A percentile compares a stretch with the other conserved stretches of the same genome.
Conservation (phyloP, 768 basidiomycete genomes). For the Amanita phalloides region DNA sequence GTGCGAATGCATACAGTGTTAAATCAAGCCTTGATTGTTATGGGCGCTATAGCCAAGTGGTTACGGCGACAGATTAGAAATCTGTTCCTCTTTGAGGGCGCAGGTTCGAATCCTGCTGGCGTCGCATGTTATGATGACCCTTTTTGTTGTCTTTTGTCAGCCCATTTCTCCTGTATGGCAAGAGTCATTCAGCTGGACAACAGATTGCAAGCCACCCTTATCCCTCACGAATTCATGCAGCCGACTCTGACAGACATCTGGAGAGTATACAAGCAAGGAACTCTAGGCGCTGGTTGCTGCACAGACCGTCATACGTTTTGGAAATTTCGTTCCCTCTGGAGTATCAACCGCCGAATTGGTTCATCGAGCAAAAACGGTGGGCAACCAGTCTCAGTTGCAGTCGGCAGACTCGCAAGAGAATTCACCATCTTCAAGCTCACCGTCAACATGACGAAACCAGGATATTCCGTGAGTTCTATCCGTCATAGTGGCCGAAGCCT, state of each 20-base stretch:
- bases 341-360: slow-evolving; percentile 66
- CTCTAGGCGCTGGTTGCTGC: slow-evolving; percentile 65
- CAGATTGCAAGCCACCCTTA: no score
- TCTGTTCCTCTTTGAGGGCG: slow-evolving; percentile 49
- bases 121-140: slow-evolving; percentile 22
- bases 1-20: neutral
- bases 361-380: slow-evolving; percentile 85
- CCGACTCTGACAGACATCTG: no score
- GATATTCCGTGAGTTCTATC: slow-evolving; percentile 64
- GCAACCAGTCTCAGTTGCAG: slow-evolving; percentile 64
- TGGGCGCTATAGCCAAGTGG: slow-evolving; percentile 59
- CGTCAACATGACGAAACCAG: slow-evolving; percentile 70
- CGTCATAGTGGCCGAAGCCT: slow-evolving; percentile 50
- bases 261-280: no score
- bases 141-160: no score
- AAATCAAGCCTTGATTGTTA: neutral
- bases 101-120: slow-evolving; percentile 55
- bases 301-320: slow-evolving; percentile 81
- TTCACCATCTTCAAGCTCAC: slow-evolving; percentile 88
- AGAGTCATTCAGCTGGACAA: no score
- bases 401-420: slow-evolving; percentile 63
- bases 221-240: no score
- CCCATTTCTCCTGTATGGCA: no score
- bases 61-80: slow-evolving; percentile 65
- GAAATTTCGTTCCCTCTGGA: slow-evolving; percentile 76